Percentiles rank a stretch among this genome's conserved stretches.
phyloP scores from a whole-genome alignment of 2,329 filamentous ascomycete species.

The Claviceps spartinae region DNA sequence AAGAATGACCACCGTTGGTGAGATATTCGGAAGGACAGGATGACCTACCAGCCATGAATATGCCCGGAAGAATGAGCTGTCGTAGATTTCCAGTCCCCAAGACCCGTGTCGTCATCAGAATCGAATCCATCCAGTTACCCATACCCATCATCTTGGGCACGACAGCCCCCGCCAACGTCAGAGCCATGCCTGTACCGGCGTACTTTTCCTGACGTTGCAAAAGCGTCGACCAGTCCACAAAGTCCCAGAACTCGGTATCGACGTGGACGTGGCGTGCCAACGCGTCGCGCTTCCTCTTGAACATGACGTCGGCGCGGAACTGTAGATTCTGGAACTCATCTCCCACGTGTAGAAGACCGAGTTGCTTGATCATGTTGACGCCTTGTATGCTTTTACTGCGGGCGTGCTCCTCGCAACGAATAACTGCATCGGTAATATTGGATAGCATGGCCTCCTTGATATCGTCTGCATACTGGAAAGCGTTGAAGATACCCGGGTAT shows the following conservation, averaged over 20 bases:
- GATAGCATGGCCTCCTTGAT: slow-evolving; percentile 85
- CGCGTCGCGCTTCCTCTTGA: slow-evolving; percentile 67
- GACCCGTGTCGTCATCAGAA: slow-evolving; percentile 65
- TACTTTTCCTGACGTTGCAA: slow-evolving; percentile 90
- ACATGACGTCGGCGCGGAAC: slow-evolving; percentile 91
- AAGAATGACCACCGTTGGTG: not conserved
- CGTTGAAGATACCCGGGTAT: slow-evolving; percentile 74
- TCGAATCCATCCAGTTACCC: slow-evolving; percentile 79
- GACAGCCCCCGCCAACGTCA: slow-evolving; percentile 79
- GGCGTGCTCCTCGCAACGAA: slow-evolving; percentile 74
- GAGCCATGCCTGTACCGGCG: slow-evolving; percentile 83
- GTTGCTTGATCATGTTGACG: slow-evolving; percentile 75
- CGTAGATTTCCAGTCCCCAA: slow-evolving; percentile 71
- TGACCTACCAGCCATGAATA: slow-evolving; percentile 65
- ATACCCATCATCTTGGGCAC: slow-evolving; percentile 72
- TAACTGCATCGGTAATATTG: slow-evolving; percentile 68
- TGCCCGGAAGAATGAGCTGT: slow-evolving; percentile 65
- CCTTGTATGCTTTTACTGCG: slow-evolving; percentile 62
- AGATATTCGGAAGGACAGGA: not conserved
- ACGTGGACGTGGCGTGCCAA: slow-evolving; percentile 77
- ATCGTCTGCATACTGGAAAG: slow-evolving; percentile 87
- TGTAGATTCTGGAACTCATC: slow-evolving; percentile 74
- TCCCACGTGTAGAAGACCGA: slow-evolving; percentile 79
- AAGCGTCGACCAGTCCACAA: slow-evolving; percentile 74
- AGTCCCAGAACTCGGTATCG: slow-evolving; percentile 80